Evolutionary conservation across 1,284 basidiomycete genomes (phyloP), one percentile per base, ranked within the genome.

Genomic region (Ustilago tritici): DNA sequence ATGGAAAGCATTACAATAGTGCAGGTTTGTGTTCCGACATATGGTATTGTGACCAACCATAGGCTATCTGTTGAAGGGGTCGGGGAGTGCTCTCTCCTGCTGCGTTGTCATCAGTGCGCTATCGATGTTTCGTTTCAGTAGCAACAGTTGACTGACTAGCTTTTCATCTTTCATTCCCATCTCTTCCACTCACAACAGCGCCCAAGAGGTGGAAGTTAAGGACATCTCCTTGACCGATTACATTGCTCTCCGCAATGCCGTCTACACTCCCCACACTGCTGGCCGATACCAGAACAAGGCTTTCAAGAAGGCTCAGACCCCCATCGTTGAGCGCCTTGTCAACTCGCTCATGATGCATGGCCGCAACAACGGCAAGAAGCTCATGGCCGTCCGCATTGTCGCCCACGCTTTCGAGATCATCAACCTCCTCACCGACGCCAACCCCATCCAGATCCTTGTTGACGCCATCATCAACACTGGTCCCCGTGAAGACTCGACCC

Each of bases 271-370:
- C 75, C 96, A 99, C 91, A 99, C 97, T 76, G 95, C 96, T 83
- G 97, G 97, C 83, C 95, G 97, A 88, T 99, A 98, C 88, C 94
- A 95, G 87, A 95, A 95, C 91, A 98, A 98, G 91, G 95, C 98
- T 88, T 99, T 99, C 92, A 97, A 96, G 91, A 99, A 99, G 92
- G 95, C 95, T 23, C 94, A 97, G 89, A 99, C 99, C 96, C 97
- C 97, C 87, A 97, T 99, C 87, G 97, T 99, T 84, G 96, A 99
- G 90, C 95, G 96, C 87, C 91, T 99, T 84, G 96, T 99, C 81
- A 96, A 98, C 91, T 93, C 93, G 94, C 79, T 85, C 69, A 86
- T 99, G 97, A 99, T 99, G 96, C 98, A 99, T 90, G 97, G 97
- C 82, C 95, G 97, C 89, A 99, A 99, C 93, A 99, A 97, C 90